Conservation (phyloP, 2,329 filamentous ascomycete genomes). For the Penicillium sp. region DNA sequence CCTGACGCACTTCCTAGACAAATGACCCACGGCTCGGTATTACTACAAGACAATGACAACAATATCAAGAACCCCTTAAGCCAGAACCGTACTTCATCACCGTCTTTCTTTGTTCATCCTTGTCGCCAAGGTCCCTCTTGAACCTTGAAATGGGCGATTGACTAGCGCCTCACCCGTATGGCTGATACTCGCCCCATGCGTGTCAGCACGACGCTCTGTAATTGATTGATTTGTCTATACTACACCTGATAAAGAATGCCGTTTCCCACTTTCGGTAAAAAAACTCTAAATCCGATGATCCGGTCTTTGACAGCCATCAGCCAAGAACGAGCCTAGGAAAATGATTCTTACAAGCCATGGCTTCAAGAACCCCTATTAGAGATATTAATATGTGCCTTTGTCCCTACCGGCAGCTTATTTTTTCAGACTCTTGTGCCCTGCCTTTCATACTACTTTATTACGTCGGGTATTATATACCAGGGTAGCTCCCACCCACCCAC, state of each 20-base stretch:
- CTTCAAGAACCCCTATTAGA: background rate
- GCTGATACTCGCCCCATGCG: background rate
- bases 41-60: background rate
- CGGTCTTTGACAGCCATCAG: background rate
- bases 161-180: background rate
- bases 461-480: no score
- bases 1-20: background rate
- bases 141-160: background rate
- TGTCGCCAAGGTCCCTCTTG: background rate
- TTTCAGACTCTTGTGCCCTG: background rate
- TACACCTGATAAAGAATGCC: background rate
- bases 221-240: background rate
- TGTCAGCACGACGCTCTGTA: background rate
- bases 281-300: background rate
- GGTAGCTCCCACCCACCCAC: no score
- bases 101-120: background rate
- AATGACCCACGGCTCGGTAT: background rate
- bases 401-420: background rate
- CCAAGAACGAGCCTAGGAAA: background rate
- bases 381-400: background rate
- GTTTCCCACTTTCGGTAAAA: background rate
- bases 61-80: background rate
- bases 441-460: background rate
- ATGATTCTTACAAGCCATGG: background rate
- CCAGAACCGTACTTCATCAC: background rate